Conservation (phyloP, 306 rosid genomes). For the barrel medic (Medicago truncatula) region MtrunA17r5.0-ANR NC_053042.1:4815001-4815500, state of each 20-base stretch:
- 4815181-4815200: neutral
- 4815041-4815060: neutral
- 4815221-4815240: neutral
- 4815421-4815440: neutral
- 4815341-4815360: neutral
- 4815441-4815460: neutral
- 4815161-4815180: constrained; percentile 18
- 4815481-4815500: neutral
- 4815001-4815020: constrained; percentile 51
- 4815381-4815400: constrained; percentile 8
- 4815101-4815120: constrained; percentile 33
- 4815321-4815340: constrained; percentile 2
- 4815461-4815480: neutral
- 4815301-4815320: neutral
- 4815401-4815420: constrained; percentile 5
- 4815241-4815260: neutral
- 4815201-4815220: neutral
- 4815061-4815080: neutral
- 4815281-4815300: neutral
- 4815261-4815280: neutral
- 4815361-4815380: neutral
- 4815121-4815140: constrained; percentile 25
- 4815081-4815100: constrained; percentile 17
- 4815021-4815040: constrained; percentile 32
- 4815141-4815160: constrained; percentile 8